Conservation (phyloP, 1,139 yeast genomes). For the Pichia sorboxylosa region DNA sequence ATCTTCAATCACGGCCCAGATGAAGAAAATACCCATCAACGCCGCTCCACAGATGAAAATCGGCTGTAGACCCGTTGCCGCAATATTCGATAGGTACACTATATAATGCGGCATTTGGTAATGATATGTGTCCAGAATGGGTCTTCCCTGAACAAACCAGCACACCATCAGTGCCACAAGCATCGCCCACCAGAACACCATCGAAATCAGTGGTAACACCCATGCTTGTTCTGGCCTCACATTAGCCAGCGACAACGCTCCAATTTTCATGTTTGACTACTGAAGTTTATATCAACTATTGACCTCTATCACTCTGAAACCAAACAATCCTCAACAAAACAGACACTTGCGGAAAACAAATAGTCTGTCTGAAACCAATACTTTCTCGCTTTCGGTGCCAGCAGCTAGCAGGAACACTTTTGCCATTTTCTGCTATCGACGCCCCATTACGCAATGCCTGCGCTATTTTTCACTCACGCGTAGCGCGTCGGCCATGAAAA, state of each 20-base stretch:
- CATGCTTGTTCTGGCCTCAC: constrained; percentile 23
- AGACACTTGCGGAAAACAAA: too few species aligned
- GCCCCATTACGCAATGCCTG: too few species aligned
- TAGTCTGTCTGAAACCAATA: too few species aligned
- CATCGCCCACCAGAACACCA: constrained; percentile 68
- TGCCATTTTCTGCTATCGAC: too few species aligned
- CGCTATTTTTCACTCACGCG: too few species aligned
- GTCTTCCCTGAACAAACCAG: constrained; percentile 76
- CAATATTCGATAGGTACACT: constrained; percentile 72
- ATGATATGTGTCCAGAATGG: constrained; percentile 49
- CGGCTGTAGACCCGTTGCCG: constrained; percentile 77
- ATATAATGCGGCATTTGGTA: constrained; percentile 32
- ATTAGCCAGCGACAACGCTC: constrained; percentile 15
- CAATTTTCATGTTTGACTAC: constrained; percentile 15
- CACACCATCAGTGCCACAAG: constrained; percentile 53
- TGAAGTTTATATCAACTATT: too few species aligned
- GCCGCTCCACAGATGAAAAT: constrained; percentile 72
- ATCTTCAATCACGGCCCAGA: constrained; percentile 54
- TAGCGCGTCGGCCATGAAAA: too few species aligned
- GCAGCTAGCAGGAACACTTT: too few species aligned
- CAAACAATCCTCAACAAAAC: too few species aligned
- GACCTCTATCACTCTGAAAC: too few species aligned
- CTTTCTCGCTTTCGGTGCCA: too few species aligned
- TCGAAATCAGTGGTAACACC: constrained; percentile 45
- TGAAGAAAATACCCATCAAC: constrained; percentile 67